phyloP scores from a whole-genome alignment of 225 moss, liverwort and hornwort species.

The Lunularia cruciata region DNA sequence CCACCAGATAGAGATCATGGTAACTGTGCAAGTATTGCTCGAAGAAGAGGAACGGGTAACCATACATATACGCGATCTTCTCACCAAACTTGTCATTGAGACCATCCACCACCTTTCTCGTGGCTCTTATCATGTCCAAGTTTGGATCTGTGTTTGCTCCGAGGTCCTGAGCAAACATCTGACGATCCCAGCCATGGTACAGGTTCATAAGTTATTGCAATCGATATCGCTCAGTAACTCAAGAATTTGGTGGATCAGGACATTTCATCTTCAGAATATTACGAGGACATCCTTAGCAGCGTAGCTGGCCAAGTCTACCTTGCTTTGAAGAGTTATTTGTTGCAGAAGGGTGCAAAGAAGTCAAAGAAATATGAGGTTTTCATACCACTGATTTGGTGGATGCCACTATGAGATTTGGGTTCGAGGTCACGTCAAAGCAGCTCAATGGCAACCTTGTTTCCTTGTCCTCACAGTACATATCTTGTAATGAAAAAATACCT shows the following conservation, averaged over 20 bases:
- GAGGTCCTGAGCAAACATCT: constrained; percentile 86
- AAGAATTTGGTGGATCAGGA: no score
- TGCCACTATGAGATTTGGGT: constrained; percentile 61
- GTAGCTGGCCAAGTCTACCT: no score
- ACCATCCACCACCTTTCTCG: constrained; percentile 63
- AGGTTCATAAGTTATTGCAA: no score
- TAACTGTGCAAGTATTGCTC: constrained; percentile 96
- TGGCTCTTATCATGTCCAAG: constrained; percentile 71
- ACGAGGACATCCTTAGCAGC: no score
- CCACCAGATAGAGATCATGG: constrained; percentile 86
- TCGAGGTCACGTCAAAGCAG: constrained; percentile 51
- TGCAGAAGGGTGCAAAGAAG: neutral
- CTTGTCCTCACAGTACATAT: constrained; percentile 70
- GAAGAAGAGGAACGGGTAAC: constrained; percentile 92
- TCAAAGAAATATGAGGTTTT: no score
- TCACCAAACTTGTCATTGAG: constrained; percentile 62
- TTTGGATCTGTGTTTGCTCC: constrained; percentile 69
- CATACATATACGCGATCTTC: constrained; percentile 79
- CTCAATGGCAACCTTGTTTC: constrained; percentile 50
- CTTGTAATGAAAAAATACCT: constrained; percentile 69
- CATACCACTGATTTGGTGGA: constrained; percentile 69
- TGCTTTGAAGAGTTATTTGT: no score
- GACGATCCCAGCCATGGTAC: neutral
- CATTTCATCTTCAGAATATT: no score
- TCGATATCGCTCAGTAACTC: no score